Evolutionary conservation across 495 filamentous ascomycete genomes (phyloP), one percentile per base, ranked within the genome.

Genomic region (Polyplosphaeria fusca): DNA sequence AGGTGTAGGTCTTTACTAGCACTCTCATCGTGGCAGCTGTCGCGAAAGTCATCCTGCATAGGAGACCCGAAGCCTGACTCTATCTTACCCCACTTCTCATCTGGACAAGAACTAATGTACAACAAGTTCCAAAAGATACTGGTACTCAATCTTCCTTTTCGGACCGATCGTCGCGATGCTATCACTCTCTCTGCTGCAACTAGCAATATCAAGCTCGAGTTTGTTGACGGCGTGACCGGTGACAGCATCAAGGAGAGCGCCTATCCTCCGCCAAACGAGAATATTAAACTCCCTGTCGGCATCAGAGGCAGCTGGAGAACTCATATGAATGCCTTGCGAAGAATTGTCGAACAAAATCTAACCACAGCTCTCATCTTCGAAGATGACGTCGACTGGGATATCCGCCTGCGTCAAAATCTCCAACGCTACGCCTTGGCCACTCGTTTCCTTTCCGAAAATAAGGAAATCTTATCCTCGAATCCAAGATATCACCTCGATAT

Each of bases 381-480:
- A 56, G 61, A 64, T 46, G 61, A 64, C 47, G 61, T 58, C 2
- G 61, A 64, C 50, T 64, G 61, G 61, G 61, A 64, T 41, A 28
- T 64, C 23, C 55, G 51, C 20, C 22, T 64, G 2, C 52, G 54
- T 3, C 44, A 38, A 25, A 56, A 64, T 20, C 39, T 64, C 2
- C 55, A 60, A 32, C 52, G 54, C 43, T 64, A 55, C 35, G 61
- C 61, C 23, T 52, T 60, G 1, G 57, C 55, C 24, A 47, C 55
- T 14, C 57, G 55, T 45, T 62, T 62, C 25, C 52, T 62, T 30
- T 62, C 59, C n/a, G 52, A 56, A 52, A 62, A 62, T 45, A 32
- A 62, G 2, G 59, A 57, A 19, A 22, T 43, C n/a, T 47, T 62
- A 5, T 52, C 59, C 19, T 45, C 55, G 4, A 38, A 43, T 14